phyloP scores from a whole-genome alignment of 2,329 filamentous ascomycete genomes.

The Fusarium concolor region DNA sequence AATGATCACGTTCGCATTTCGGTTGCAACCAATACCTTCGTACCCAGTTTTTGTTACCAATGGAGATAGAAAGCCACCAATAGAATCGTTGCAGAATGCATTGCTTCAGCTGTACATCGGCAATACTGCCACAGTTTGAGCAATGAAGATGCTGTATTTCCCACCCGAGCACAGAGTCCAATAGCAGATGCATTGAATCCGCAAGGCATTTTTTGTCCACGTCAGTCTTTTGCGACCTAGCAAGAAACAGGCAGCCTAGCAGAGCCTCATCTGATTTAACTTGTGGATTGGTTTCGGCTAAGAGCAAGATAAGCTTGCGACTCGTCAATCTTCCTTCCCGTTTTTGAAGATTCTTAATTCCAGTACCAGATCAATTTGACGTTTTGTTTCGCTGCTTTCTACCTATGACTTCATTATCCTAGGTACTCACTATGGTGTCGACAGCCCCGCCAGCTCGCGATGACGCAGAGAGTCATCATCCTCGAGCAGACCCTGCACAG shows the following conservation, averaged over 20 bases:
- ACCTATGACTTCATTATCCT: background rate
- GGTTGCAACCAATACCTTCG: background rate
- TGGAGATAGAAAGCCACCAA: background rate
- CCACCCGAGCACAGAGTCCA: background rate
- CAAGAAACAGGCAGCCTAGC: background rate
- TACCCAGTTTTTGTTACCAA: background rate
- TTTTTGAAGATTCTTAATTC: background rate
- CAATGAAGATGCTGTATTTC: background rate
- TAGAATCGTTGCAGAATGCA: background rate
- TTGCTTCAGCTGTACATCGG: background rate
- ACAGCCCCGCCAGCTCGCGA: slow-evolving; percentile 9
- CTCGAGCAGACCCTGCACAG: background rate
- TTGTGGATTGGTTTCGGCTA: background rate
- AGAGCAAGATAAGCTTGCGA: background rate
- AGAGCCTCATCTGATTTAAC: slow-evolving; percentile 20
- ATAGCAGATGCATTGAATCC: background rate
- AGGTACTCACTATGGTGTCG: slow-evolving; percentile 7
- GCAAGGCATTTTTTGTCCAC: slow-evolving; percentile 20
- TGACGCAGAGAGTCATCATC: slow-evolving; percentile 1
- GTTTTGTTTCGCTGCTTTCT: background rate
- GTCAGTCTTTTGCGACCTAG: slow-evolving; percentile 17
- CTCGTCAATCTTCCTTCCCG: background rate
- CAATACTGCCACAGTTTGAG: background rate
- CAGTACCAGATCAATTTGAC: background rate
- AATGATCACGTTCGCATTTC: background rate